phyloP scores from a whole-genome alignment of 106 monocot species.

The Dendrobium nobile region DNA sequence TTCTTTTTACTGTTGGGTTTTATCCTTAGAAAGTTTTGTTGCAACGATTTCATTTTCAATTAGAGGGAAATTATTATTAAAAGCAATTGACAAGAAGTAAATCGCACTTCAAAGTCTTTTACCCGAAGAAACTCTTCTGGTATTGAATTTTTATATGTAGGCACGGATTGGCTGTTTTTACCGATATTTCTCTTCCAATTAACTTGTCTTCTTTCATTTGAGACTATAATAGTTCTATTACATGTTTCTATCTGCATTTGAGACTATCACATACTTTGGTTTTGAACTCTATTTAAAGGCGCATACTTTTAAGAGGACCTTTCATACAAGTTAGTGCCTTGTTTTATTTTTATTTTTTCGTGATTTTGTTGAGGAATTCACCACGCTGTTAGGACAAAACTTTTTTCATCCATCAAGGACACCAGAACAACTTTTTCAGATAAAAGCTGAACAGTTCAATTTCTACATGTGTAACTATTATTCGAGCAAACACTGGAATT shows the following conservation, averaged over 20 bases:
- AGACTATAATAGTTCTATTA: neutral
- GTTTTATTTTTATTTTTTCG: neutral
- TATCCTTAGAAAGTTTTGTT: too few species aligned
- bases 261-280: too few species aligned
- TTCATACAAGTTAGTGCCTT: neutral
- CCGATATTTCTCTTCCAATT: neutral
- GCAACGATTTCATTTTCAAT: too few species aligned
- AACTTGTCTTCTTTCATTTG: neutral
- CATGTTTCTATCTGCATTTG: too few species aligned
- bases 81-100: too few species aligned
- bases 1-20: too few species aligned
- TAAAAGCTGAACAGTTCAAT: neutral
- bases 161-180: neutral
- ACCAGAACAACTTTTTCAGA: neutral
- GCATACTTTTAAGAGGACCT: neutral
- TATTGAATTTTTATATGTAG: neutral
- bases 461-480: neutral
- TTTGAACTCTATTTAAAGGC: neutral
- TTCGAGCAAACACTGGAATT: neutral
- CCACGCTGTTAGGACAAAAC: neutral
- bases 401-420: neutral
- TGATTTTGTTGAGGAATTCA: neutral
- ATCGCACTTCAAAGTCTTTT: too few species aligned
- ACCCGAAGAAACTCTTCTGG: too few species aligned
- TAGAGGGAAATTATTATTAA: too few species aligned